Evolutionary conservation across 352 stramenopile genomes (phyloP), one percentile per base, ranked within the genome.

Genomic region (Plasmopara viticola): DNA sequence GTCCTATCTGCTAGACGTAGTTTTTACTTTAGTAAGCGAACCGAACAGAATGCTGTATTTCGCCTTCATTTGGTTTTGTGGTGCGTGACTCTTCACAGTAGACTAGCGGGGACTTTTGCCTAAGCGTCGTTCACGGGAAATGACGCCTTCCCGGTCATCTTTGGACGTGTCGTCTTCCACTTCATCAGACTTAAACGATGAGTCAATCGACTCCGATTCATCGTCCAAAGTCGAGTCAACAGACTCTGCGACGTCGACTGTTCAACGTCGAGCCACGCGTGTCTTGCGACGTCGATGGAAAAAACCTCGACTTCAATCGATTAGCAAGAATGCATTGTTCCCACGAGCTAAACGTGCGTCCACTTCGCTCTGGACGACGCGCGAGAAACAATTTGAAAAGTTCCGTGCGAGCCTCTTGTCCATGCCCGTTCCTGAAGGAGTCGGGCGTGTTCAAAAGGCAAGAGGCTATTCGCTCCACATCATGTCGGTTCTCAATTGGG

Each of bases 311-410:
- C 42, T 17, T 14, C 48, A 56, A 20, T 39, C 37, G 15, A 34
- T 25, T 0, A 52, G 38, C 25, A 59, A 40, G 13, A 64, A 8
- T 31, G 44, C 52, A 20, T 15, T 65, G 25, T 33, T 70, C 18
- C 56, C 62, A 35, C 31, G 44, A 30, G 44, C 60, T 8, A 48
- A 63, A 15, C 62, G 51, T 13, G 35, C 51, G 7, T 69, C 58
- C 2, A 66, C 51, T 2, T 86, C 70, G 17, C 60, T 74, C 0
- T 91, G 79, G 79, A 64, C 50, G 15, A 61, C 53, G 7, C 68
- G 83, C 33, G 83, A 91, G 56, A 75, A 74, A 20, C 68, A 87
- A 44, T 94, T 94, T 53, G 83, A 94, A 51, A 70, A 74, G 30
- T 91, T 94, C 51, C 79, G 80, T 20, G 66, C 72, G 0, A 75